These are phyloP conservation scores for Triglochin maritima DNA, from an alignment of 106 monocot genomes.

Conservation along the genomic window DNA sequence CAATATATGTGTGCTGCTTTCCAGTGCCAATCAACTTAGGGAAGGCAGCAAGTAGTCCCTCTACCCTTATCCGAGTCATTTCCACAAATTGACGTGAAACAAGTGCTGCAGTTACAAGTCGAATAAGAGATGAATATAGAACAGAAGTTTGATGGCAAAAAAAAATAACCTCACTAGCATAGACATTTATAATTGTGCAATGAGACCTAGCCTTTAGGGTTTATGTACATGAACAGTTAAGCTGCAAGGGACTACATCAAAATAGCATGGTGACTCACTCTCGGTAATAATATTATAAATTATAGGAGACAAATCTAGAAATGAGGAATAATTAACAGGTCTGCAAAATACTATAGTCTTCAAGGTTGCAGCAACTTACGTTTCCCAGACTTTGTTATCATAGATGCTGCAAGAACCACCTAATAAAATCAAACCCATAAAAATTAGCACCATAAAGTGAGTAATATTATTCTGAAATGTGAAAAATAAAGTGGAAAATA, in stretches of 20 bases:
- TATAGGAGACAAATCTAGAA: background rate
- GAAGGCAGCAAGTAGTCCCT: slow-evolving; percentile 95
- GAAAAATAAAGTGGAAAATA: background rate
- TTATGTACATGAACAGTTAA: background rate
- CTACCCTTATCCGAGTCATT: slow-evolving; percentile 92
- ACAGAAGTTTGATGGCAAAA: background rate
- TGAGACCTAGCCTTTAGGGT: background rate
- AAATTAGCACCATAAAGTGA: background rate
- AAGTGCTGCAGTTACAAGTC: slow-evolving; percentile 48
- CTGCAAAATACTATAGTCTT: background rate
- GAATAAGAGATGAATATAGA: background rate
- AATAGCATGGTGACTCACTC: background rate
- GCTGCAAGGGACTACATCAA: background rate
- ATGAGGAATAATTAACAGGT: background rate
- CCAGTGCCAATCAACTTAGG: slow-evolving; percentile 90
- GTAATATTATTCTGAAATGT: no score
- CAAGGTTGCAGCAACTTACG: slow-evolving; percentile 6
- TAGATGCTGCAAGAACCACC: slow-evolving; percentile 20
- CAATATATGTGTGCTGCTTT: slow-evolving; percentile 96
- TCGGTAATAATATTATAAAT: background rate
- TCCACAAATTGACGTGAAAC: slow-evolving; percentile 96
- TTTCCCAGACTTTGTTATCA: slow-evolving; percentile 21
- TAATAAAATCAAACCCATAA: background rate
- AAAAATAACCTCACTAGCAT: background rate
- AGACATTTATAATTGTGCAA: background rate